Conservation (phyloP, 805 yeast species). For the Starmerella powellii region DNA sequence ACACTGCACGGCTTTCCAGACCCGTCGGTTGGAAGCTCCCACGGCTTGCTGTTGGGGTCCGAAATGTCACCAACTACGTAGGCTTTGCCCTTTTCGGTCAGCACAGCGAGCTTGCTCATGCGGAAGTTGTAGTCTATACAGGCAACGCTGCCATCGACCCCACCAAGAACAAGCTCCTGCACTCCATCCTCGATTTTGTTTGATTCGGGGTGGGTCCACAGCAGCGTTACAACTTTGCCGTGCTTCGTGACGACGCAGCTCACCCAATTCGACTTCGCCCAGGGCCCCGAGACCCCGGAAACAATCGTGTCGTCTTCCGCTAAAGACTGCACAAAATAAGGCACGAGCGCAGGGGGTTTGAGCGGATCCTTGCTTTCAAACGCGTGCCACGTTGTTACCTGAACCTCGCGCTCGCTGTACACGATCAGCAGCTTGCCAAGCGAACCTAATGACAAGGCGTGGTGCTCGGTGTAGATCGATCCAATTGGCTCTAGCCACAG, state of each 20-base stretch:
- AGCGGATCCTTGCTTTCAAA: slow-evolving; percentile 28
- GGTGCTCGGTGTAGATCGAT: slow-evolving; percentile 10
- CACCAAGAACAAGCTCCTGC: neutral
- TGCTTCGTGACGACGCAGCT: neutral
- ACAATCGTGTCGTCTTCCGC: neutral
- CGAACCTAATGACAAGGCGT: slow-evolving; percentile 6
- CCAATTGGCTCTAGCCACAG: slow-evolving; percentile 22
- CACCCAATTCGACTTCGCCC: slow-evolving; percentile 2
- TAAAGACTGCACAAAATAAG: neutral
- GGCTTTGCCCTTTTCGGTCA: slow-evolving; percentile 12
- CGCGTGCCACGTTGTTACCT: slow-evolving; percentile 14
- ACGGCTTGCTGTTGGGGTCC: neutral
- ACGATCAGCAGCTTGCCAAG: slow-evolving; percentile 12
- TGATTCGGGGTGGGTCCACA: neutral
- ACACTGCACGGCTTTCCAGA: slow-evolving; percentile 18
- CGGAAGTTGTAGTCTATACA: slow-evolving; percentile 33
- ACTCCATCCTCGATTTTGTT: slow-evolving; percentile 5
- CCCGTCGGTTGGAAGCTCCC: slow-evolving; percentile 10
- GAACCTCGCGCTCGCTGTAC: slow-evolving; percentile 8
- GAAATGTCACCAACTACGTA: slow-evolving; percentile 2
- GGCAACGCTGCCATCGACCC: slow-evolving; percentile 9
- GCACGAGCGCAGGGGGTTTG: slow-evolving; percentile 7
- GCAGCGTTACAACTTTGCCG: neutral
- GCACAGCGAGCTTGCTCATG: slow-evolving; percentile 34
- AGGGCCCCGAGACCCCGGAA: neutral